Conservation (phyloP, 331 rosid genomes). For the Rosa hybrid region DNA sequence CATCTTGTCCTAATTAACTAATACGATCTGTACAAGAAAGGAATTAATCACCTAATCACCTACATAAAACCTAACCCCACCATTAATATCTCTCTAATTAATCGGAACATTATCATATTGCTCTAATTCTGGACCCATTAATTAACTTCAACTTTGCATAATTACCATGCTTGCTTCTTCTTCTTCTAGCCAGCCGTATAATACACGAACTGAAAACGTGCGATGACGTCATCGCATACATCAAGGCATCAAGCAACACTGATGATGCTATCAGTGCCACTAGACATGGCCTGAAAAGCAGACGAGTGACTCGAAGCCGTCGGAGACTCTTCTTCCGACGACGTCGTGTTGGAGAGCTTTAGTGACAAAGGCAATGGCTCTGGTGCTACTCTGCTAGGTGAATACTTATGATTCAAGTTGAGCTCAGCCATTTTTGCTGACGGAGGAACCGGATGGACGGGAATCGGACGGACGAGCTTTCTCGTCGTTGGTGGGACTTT, state of each 20-base stretch:
- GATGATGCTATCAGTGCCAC: slow-evolving; percentile 59
- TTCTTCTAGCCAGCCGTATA: slow-evolving; percentile 5
- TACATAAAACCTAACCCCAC: slow-evolving; percentile 14
- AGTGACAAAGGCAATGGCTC: slow-evolving; percentile 55
- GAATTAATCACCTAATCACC: slow-evolving; percentile 45
- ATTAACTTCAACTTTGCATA: not conserved
- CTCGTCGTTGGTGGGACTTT: not conserved
- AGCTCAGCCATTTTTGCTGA: slow-evolving; percentile 65
- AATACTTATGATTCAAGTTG: slow-evolving; percentile 46
- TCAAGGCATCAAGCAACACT: slow-evolving; percentile 70
- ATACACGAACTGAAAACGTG: not conserved
- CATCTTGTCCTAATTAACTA: slow-evolving; percentile 22
- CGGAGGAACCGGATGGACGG: slow-evolving; percentile 63
- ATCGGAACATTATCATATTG: slow-evolving; percentile 5
- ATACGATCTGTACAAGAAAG: slow-evolving; percentile 33
- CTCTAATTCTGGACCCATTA: not conserved
- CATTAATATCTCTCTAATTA: slow-evolving; percentile 26
- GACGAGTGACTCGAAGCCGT: slow-evolving; percentile 39
- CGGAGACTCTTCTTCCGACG: slow-evolving; percentile 42
- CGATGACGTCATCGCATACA: not conserved
- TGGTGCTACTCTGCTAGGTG: slow-evolving; percentile 1
- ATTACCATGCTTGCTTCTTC: not conserved
- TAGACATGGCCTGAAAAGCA: slow-evolving; percentile 53
- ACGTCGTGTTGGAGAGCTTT: slow-evolving; percentile 37
- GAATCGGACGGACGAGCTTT: slow-evolving; percentile 66